Conservation (phyloP, 345 rosid species). For the Rhizophora mangle region DNA sequence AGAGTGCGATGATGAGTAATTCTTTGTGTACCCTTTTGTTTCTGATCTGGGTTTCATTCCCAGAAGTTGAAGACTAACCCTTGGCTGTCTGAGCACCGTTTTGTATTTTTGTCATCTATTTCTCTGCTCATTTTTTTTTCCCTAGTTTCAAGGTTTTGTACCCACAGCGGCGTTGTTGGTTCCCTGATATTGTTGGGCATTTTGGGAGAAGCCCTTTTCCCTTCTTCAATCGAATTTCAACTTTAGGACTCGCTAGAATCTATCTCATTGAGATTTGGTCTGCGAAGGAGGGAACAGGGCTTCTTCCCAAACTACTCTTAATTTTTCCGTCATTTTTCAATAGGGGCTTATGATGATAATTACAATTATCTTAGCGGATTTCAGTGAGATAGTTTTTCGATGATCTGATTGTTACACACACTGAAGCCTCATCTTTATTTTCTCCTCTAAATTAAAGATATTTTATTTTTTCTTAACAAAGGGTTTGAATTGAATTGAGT, state of each 20-base stretch:
- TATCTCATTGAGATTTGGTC: too few relatives aligned
- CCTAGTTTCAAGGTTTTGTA: not conserved
- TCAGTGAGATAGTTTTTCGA: conserved; percentile 78
- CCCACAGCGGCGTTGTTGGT: too few relatives aligned
- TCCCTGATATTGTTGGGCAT: too few relatives aligned
- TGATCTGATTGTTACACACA: conserved; percentile 99
- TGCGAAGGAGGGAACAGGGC: too few relatives aligned
- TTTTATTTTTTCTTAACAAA: not conserved
- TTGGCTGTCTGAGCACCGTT: conserved; percentile 99
- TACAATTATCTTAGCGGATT: conserved; percentile 90
- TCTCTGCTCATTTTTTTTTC: not conserved
- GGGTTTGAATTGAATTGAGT: not conserved
- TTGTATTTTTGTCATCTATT: not conserved
- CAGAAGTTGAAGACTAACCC: conserved; percentile 88
- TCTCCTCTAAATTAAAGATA: not conserved
- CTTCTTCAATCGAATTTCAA: too few relatives aligned
- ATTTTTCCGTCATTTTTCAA: not conserved
- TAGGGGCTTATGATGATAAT: conserved; percentile 76
- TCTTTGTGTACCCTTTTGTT: conserved; percentile 92
- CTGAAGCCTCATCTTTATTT: conserved; percentile 50
- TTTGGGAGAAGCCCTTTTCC: too few relatives aligned
- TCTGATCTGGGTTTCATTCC: conserved; percentile 73
- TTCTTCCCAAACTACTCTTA: not conserved
- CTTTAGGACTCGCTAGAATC: too few relatives aligned
- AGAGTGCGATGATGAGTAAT: conserved; percentile 63